phyloP scores from a whole-genome alignment of 169 alveolate species.

The Eimeria nieschulzi region DNA sequence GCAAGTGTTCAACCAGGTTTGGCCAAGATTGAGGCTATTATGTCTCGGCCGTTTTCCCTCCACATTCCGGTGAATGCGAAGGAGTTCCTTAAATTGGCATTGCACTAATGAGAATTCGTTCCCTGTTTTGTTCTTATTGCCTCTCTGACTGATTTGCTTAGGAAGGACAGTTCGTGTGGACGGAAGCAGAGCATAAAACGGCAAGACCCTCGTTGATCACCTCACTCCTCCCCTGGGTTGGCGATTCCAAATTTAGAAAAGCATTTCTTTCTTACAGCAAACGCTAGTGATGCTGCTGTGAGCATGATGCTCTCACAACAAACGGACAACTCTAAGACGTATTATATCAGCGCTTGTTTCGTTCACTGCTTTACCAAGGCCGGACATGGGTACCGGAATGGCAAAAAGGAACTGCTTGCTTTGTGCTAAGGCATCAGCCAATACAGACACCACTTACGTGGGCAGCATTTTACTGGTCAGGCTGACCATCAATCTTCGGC shows the following conservation, averaged over 20 bases:
- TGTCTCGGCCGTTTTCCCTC: no score
- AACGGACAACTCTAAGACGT: background rate
- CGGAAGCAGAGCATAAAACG: background rate
- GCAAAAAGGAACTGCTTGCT: background rate
- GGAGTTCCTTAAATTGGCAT: no score
- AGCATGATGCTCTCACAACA: background rate
- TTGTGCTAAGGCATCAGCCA: background rate
- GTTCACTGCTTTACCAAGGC: background rate
- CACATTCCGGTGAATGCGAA: no score
- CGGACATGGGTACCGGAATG: background rate
- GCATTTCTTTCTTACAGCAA: background rate
- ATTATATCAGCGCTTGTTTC: background rate
- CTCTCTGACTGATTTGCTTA: background rate
- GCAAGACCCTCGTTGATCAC: background rate
- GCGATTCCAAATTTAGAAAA: background rate
- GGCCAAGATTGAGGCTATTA: no score
- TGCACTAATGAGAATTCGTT: no score
- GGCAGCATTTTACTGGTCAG: background rate
- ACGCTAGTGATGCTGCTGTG: background rate
- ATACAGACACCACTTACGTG: background rate
- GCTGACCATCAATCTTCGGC: constrained; percentile 1
- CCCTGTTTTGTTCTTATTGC: background rate
- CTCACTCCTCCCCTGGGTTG: background rate
- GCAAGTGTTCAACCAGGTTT: no score
- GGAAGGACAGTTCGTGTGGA: background rate